phyloP scores from a whole-genome alignment of 2,329 filamentous ascomycete genomes.

The Ascochyta koolunga region DNA sequence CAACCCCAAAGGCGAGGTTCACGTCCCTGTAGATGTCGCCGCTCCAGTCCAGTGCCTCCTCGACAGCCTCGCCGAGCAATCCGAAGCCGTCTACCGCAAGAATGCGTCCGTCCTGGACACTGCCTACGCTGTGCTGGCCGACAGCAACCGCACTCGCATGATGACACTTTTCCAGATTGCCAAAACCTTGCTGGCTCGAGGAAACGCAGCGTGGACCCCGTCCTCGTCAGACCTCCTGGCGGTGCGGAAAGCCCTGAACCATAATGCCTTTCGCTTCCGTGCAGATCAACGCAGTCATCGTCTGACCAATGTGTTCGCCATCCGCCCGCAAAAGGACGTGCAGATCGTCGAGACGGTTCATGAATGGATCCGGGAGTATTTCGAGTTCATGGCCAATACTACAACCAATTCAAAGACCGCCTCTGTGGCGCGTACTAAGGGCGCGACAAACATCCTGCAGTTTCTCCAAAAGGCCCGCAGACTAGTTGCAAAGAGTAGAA shows the following conservation, averaged over 20 bases:
- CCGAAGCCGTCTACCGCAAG: constrained; percentile 55
- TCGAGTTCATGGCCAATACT: constrained; percentile 52
- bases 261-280: constrained; percentile 67
- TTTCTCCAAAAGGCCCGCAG: constrained; percentile 51
- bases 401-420: constrained; percentile 5
- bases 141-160: constrained; percentile 52
- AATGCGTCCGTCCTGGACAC: constrained; percentile 56
- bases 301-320: constrained; percentile 65
- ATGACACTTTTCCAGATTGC: constrained; percentile 57
- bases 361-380: constrained; percentile 60
- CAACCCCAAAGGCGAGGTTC: constrained; percentile 40
- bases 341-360: constrained; percentile 59
- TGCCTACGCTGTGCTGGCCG: constrained; percentile 56
- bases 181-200: constrained; percentile 46
- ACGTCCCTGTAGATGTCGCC: constrained; percentile 55
- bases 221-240: constrained; percentile 65
- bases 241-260: constrained; percentile 68
- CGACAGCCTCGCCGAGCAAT: constrained; percentile 50
- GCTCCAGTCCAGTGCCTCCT: constrained; percentile 53
- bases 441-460: constrained; percentile 37
- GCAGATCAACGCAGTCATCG: constrained; percentile 58
- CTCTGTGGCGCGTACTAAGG: constrained; percentile 13
- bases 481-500: constrained; percentile 50
- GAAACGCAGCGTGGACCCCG: constrained; percentile 35
- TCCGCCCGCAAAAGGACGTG: constrained; percentile 64